Evolutionary conservation across 1,139 yeast genomes (phyloP), one percentile per base, ranked within the genome.

Genomic region (Chernovozyma sophiae-reginae): DNA sequence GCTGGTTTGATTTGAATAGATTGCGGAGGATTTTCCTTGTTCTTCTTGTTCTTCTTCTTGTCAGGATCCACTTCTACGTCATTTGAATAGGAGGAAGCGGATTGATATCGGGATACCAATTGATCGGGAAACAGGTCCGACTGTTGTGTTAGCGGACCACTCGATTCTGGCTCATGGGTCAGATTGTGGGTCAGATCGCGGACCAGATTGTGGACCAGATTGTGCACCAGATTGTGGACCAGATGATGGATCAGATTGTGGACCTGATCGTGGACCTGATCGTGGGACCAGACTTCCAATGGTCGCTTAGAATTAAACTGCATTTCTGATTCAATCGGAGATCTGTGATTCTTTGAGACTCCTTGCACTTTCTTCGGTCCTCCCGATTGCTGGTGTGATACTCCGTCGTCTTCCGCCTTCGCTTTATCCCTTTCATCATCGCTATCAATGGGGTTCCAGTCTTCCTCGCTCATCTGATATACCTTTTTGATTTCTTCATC

Each of bases 401-500:
- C n/a, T n/a, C n/a, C n/a, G n/a, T n/a, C n/a, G n/a, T n/a, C n/a
- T n/a, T n/a, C n/a, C n/a, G n/a, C n/a, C n/a, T n/a, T n/a, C n/a
- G n/a, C n/a, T n/a, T n/a, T n/a, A n/a, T n/a, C n/a, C n/a, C n/a
- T n/a, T 6, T 20, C 10, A 10, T 20, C 10, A 20, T 20, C 23
- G 10, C 23, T 20, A 20, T 20, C 8, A 6, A 20, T 20, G 6
- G 23, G 23, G 6, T 20, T 20, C 23, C 23, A 20, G 29, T 26
- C 29, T n/a, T 25, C 17, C 23, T 34, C 34, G 11, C 3, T 14
- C 12, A 11, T 26, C 6, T 26, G 17, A 12, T 67, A 67, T 26
- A 61, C 53, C 7, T 39, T 42, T 8, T 50, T 53, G 31, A 53
- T 54, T 32, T 66, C 72, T 11, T 48, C 51, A 20, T 59, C 60